phyloP scores from a whole-genome alignment of 345 rosid species.

The Lagerstroemia speciosa region DNA sequence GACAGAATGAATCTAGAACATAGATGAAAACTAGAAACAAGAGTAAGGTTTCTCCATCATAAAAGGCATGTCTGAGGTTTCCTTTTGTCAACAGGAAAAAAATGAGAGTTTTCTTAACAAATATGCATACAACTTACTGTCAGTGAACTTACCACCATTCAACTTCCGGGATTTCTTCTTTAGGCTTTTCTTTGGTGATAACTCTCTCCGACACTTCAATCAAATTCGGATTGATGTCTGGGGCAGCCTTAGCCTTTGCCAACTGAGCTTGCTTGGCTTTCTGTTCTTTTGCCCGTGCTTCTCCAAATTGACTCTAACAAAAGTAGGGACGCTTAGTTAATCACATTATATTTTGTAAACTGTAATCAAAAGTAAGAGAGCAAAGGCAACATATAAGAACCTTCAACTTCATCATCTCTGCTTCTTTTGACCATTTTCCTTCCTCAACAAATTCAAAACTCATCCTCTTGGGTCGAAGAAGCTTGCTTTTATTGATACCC shows the following conservation, averaged over 20 bases:
- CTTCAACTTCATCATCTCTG: conserved; percentile 73
- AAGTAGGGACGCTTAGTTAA: conserved; percentile 12
- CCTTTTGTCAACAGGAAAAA: not conserved
- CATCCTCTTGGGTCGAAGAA: conserved; percentile 91
- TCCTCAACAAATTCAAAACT: conserved; percentile 91
- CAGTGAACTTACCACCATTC: conserved; percentile 86
- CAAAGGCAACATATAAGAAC: conserved; percentile 20
- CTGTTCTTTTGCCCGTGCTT: conserved; percentile 82
- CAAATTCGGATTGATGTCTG: conserved; percentile 89
- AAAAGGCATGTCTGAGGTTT: not conserved
- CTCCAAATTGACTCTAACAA: conserved; percentile 85
- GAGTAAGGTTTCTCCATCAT: not conserved
- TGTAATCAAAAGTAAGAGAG: not conserved
- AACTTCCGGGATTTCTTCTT: conserved; percentile 72
- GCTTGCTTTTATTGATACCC: conserved; percentile 77
- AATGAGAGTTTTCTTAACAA: not conserved
- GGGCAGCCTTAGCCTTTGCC: conserved; percentile 72
- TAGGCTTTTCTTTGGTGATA: conserved; percentile 63
- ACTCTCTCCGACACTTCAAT: conserved; percentile 84
- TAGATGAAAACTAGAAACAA: not conserved
- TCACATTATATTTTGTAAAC: conserved; percentile 4
- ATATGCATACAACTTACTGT: not conserved
- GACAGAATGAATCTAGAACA: too few relatives aligned
- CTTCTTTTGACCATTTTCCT: conserved; percentile 93
- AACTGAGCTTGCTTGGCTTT: conserved; percentile 84